Base-by-base conservation (phyloP, 2,329 filamentous ascomycete species). In the Corniculantispora saksenae region DNA sequence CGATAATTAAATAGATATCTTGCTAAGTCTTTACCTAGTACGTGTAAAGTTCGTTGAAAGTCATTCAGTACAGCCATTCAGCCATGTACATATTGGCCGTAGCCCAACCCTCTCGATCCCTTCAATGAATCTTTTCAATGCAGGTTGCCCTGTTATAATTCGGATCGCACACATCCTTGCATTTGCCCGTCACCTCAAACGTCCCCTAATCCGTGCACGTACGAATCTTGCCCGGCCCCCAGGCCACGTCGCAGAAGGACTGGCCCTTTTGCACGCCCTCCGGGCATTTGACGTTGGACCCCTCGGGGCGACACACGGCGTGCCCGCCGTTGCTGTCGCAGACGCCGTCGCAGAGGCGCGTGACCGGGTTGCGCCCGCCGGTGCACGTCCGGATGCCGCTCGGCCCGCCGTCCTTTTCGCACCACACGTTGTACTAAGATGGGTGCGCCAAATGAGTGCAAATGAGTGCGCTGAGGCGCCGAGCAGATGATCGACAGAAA, bases 391-490 rank as follows among this genome's bases (percentile, higher is more conserved):
- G 40, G 25, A 59, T 59, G 43, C 43, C 56, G 9, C 40, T 59
- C 19, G 56, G 56, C 27, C 56, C 56, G 56, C 56, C 56, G 27
- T 48, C 56, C 40, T 43, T 27, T 10, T 32, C 56, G 19, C 38
- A 25, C 45, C 62, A 56, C 57, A 45, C 53, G 21, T 51, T 67
- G 54, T 56, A 61, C 48, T 61, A n/a, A 21, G 43, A 47, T 47
- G 6, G 43, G 43, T 47, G 43, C 43, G 43, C 43, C 43, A 47
- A 47, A 47, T 47, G 43, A 47, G 43, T 47, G 43, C 43, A n/a
- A n/a, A n/a, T n/a, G n/a, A n/a, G n/a, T n/a, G n/a, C n/a, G 43
- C 43, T 47, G 43, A 47, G 43, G 43, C 43, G 43, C 43, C 43
- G 43, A 47, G 17, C 43, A 47, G 43, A 47, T 9, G 43, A 47